Evolutionary conservation across 768 basidiomycete genomes (phyloP).

Genomic region (Tulasnella sp.): DNA sequence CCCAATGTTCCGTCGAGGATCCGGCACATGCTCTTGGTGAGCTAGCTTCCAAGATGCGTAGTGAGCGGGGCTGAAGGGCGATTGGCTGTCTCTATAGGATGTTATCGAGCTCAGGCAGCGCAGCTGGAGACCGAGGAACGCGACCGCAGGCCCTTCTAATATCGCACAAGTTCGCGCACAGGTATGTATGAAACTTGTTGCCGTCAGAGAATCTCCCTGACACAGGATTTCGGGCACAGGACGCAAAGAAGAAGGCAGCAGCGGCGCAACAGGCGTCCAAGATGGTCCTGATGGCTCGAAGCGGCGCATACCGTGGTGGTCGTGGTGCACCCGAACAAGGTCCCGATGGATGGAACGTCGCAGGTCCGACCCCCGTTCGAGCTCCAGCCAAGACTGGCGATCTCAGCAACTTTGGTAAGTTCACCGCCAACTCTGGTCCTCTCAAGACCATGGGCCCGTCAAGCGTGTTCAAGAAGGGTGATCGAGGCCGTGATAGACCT

Average conservation of each 20-base stretch:
- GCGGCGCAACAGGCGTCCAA: constrained; percentile 57
- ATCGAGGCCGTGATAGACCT: constrained; percentile 52
- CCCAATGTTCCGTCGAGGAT: constrained; percentile 76
- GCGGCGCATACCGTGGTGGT: constrained; percentile 83
- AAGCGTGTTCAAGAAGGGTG: constrained; percentile 72
- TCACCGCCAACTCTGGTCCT: constrained; percentile 56
- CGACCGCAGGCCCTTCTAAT: too few relatives aligned
- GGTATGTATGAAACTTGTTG: too few relatives aligned
- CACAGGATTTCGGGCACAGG: too few relatives aligned
- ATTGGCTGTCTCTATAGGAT: too few relatives aligned
- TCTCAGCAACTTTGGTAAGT: constrained; percentile 79
- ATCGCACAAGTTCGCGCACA: too few relatives aligned
- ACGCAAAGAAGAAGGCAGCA: constrained; percentile 66
- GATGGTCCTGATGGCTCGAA: constrained; percentile 76
- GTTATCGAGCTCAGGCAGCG: background rate
- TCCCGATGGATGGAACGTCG: constrained; percentile 84
- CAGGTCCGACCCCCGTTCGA: constrained; percentile 46
- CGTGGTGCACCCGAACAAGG: constrained; percentile 50
- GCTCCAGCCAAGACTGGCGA: constrained; percentile 77
- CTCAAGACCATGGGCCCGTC: constrained; percentile 78
- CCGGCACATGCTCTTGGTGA: constrained; percentile 91
- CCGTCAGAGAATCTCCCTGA: too few relatives aligned
- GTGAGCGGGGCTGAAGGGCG: too few relatives aligned
- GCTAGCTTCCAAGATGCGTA: constrained; percentile 30
- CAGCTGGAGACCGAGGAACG: too few relatives aligned